Percentiles rank a stretch among this genome's conserved stretches.
Evolutionary conservation across 2,329 filamentous ascomycete species (phyloP).

Genomic region (Colletotrichum truncatum): DNA sequence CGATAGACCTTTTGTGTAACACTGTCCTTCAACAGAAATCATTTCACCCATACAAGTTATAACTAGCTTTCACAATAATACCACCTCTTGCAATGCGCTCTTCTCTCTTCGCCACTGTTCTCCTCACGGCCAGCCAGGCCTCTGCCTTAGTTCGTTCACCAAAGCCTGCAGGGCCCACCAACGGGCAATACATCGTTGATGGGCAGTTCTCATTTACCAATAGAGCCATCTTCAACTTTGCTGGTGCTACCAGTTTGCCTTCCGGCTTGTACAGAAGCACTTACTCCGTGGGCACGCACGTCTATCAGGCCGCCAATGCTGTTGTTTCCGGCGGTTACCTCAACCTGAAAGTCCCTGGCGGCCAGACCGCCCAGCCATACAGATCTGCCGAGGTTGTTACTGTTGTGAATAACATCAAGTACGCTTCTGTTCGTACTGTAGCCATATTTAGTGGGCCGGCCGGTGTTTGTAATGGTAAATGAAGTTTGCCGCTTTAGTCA

Average conservation of each 20-base stretch:
- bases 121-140: neutral
- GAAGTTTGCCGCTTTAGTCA: rapidly evolving
- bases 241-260: slow-evolving; percentile 32
- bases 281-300: slow-evolving; percentile 29
- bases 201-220: slow-evolving; percentile 34
- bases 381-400: slow-evolving; percentile 36
- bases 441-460: slow-evolving; percentile 39
- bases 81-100: neutral
- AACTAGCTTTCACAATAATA: neutral
- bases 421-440: slow-evolving; percentile 39
- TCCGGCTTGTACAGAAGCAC: slow-evolving; percentile 34
- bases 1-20: too few species aligned
- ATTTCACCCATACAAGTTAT: neutral
- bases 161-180: neutral
- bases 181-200: slow-evolving; percentile 35
- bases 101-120: neutral
- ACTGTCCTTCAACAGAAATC: too few species aligned
- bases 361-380: slow-evolving; percentile 37
- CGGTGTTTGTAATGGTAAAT: slow-evolving; percentile 42
- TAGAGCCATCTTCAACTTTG: slow-evolving; percentile 34
- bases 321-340: slow-evolving; percentile 38
- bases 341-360: slow-evolving; percentile 38
- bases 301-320: slow-evolving; percentile 31
- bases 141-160: slow-evolving; percentile 9
- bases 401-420: slow-evolving; percentile 37